phyloP scores from a whole-genome alignment of 23 red algal species.

The Gracilaria caudata region DNA sequence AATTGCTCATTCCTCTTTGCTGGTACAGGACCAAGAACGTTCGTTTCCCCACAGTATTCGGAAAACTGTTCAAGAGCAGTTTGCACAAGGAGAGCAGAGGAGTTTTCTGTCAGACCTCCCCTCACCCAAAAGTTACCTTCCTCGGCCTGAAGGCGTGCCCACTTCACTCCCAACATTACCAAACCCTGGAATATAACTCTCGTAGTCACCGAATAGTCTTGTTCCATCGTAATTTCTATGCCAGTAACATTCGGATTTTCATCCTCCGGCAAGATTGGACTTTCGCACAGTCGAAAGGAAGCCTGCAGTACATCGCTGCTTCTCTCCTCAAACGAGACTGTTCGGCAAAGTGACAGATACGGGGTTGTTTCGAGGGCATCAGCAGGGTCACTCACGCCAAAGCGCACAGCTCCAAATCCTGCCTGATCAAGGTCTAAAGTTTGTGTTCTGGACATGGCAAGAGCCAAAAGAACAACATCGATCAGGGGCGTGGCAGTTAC shows the following conservation, averaged over 20 bases:
- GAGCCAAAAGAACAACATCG: slow-evolving; percentile 31
- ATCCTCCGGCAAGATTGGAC: neutral
- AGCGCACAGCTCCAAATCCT: neutral
- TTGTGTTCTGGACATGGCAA: slow-evolving; percentile 11
- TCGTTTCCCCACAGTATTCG: slow-evolving; percentile 4
- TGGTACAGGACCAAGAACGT: neutral
- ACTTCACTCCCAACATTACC: neutral
- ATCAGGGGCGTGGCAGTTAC: slow-evolving; percentile 4
- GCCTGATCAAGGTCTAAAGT: neutral
- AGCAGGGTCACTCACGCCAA: neutral
- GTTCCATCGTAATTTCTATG: neutral
- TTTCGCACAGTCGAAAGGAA: slow-evolving; percentile 8
- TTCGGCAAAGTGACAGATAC: neutral
- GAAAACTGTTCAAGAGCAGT: slow-evolving; percentile 11
- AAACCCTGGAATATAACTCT: slow-evolving; percentile 9
- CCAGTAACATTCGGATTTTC: neutral
- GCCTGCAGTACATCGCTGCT: neutral
- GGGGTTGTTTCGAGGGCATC: neutral
- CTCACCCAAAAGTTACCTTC: neutral
- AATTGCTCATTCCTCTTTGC: neutral
- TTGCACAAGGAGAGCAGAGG: neutral
- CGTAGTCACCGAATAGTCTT: neutral
- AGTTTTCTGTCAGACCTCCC: neutral
- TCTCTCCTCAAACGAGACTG: neutral
- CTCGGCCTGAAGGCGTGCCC: neutral